A percentile compares a stretch with the other conserved stretches of the same genome.
Evolutionary conservation across 805 yeast genomes (phyloP).

Genomic region (Yarrowia deformans): DNA sequence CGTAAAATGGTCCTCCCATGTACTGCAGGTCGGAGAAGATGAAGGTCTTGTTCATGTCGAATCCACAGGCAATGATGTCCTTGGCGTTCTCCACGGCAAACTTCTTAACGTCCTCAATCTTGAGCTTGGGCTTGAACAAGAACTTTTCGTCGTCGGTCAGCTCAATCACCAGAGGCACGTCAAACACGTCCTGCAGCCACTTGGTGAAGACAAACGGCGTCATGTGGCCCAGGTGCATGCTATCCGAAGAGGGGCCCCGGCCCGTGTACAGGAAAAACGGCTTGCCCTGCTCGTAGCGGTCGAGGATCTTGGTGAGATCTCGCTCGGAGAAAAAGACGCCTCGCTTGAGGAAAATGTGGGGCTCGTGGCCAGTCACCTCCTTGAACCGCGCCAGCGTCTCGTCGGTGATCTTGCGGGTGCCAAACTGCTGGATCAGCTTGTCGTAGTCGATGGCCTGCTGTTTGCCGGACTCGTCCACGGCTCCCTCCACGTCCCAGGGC

Average conservation of each 20-base stretch:
- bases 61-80: slow-evolving; percentile 93
- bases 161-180: slow-evolving; percentile 92
- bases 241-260: slow-evolving; percentile 93
- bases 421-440: slow-evolving; percentile 84
- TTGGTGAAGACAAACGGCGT: slow-evolving; percentile 94
- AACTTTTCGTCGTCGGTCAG: slow-evolving; percentile 97
- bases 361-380: slow-evolving; percentile 84
- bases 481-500: slow-evolving; percentile 99
- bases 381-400: slow-evolving; percentile 80
- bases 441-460: slow-evolving; percentile 93
- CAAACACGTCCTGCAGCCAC: slow-evolving; percentile 98
- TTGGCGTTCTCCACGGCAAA: slow-evolving; percentile 85
- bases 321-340: slow-evolving; percentile 94
- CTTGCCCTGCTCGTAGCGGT: slow-evolving; percentile 90
- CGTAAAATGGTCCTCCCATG: slow-evolving; percentile 94
- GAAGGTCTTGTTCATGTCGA: slow-evolving; percentile 92
- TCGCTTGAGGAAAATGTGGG: slow-evolving; percentile 87
- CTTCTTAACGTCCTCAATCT: slow-evolving; percentile 83
- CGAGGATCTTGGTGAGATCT: slow-evolving; percentile 67
- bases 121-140: slow-evolving; percentile 87
- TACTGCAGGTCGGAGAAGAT: slow-evolving; percentile 91
- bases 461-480: slow-evolving; percentile 86
- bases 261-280: slow-evolving; percentile 97
- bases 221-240: slow-evolving; percentile 97
- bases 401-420: slow-evolving; percentile 73